A percentile compares a stretch with the other conserved stretches of the same genome.
Conservation (phyloP, 768 basidiomycete genomes). For the Phaeolepiota aurea region DNA sequence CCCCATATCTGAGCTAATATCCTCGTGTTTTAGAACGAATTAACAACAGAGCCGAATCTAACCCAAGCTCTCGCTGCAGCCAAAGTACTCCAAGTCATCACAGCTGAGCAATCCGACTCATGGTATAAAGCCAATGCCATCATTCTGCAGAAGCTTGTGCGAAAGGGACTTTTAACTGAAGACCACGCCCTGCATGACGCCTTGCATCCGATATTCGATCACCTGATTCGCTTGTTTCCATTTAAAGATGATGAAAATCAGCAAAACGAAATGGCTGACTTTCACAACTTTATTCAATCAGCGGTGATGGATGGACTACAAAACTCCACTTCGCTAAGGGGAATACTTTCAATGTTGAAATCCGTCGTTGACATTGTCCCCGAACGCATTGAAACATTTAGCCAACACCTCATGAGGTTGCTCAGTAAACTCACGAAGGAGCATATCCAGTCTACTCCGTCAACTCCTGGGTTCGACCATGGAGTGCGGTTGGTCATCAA, state of each 20-base stretch:
- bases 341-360: conserved; percentile 80
- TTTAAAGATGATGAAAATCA: conserved; percentile 75
- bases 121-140: conserved; percentile 75
- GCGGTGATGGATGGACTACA: conserved; percentile 76
- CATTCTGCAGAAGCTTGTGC: conserved; percentile 73
- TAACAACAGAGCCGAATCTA: conserved; percentile 57
- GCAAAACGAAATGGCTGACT: conserved; percentile 61
- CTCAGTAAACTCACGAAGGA: conserved; percentile 84
- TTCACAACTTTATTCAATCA: conserved; percentile 68
- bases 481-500: conserved; percentile 59
- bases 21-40: conserved; percentile 47
- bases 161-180: conserved; percentile 79
- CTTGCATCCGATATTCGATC: conserved; percentile 76
- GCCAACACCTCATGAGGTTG: conserved; percentile 69
- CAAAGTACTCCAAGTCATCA: conserved; percentile 82
- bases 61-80: conserved; percentile 71
- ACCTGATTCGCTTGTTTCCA: conserved; percentile 69
- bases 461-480: conserved; percentile 43
- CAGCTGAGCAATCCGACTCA: conserved; percentile 70
- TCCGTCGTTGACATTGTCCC: conserved; percentile 75
- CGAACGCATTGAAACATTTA: conserved; percentile 78
- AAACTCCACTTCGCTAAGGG: conserved; percentile 62
- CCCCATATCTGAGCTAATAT: not conserved
- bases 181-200: conserved; percentile 76
- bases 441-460: conserved; percentile 54